phyloP scores from a whole-genome alignment of 1,284 basidiomycete genomes.

The Austroboletus olivaceoglutinosus region DNA sequence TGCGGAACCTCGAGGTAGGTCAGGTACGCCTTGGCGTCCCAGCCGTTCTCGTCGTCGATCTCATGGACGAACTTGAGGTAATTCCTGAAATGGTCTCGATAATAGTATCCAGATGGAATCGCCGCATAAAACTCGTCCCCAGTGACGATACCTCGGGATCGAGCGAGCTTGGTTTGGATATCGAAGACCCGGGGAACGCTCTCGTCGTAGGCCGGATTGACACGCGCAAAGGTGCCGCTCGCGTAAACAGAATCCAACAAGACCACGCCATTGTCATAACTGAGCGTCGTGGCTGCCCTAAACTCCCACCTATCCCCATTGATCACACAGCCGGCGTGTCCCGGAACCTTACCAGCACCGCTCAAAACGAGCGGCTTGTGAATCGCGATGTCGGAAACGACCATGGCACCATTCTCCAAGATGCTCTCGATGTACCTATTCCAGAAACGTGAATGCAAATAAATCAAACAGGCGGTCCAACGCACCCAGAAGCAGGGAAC shows the following conservation, averaged over 20 bases:
- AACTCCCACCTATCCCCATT: constrained; percentile 29
- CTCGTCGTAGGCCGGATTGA: constrained; percentile 27
- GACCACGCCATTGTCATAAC: constrained; percentile 24
- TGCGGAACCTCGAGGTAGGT: constrained; percentile 24
- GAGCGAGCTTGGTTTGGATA: constrained; percentile 20
- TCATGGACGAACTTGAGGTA: constrained; percentile 30
- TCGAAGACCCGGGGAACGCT: constrained; percentile 23
- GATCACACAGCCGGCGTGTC: constrained; percentile 27
- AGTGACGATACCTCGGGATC: constrained; percentile 16
- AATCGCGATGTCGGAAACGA: constrained; percentile 22
- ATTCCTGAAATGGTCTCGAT: constrained; percentile 27
- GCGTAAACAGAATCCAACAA: constrained; percentile 30
- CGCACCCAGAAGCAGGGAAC: constrained; percentile 31
- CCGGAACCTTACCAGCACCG: constrained; percentile 14
- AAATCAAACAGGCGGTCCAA: neutral
- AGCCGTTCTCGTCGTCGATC: constrained; percentile 26
- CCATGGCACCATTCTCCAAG: constrained; percentile 33
- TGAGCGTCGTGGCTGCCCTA: constrained; percentile 24
- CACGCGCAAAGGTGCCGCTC: constrained; percentile 24
- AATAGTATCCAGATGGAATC: constrained; percentile 25
- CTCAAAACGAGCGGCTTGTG: constrained; percentile 29
- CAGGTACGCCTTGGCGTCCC: constrained; percentile 27
- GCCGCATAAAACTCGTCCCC: constrained; percentile 26
- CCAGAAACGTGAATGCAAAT: too few relatives aligned
- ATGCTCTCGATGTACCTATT: constrained; percentile 30